Base-by-base conservation (phyloP, 202 grass and related monocot species). In the Carex sylvatica region DNA sequence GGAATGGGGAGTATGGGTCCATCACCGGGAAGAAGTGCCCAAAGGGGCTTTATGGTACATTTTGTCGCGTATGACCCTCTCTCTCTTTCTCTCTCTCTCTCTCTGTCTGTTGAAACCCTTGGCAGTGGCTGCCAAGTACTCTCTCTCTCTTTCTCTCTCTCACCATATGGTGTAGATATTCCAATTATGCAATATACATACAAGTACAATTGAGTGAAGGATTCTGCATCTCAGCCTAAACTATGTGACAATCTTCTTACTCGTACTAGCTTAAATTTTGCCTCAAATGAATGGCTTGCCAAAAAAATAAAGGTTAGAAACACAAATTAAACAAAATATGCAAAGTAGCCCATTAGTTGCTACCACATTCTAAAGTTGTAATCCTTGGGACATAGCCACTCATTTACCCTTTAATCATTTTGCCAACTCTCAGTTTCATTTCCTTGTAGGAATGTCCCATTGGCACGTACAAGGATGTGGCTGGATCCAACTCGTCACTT, bases 371-470 rank as follows among this genome's bases (percentile, higher is more conserved):
- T 56, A 15, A 76, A 56, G 28, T 33, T 56, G 51, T 56, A 56
- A 10, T 33, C 72, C 51, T 31, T 77, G 51, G 52, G 30, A 58
- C 26, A 49, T 4, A 33, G 28, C 51, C 70, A 84, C 33, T 78
- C 18, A 28, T 46, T 9, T 18, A 54, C 9, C 20, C 26, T 24
- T 36, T 56, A 35, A 18, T 79, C 18, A 26, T 71, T 83, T 47
- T 46, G 59, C 18, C 81, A 68, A 33, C 33, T 55, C 61, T 55
- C 52, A 68, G 42, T 79, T 79, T 5, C 52, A 77, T 66, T 66
- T 66, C 30, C 72, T 86, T 95, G 78, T 88, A 99, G 96, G 96
- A 99, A 99, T 99, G 96, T 84, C 91, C 91, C 76, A 83, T 99
- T 62, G 91, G 96, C 80, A 95, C 92, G 68, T 99, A 95, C 68